phyloP scores from a whole-genome alignment of 805 yeast genomes.

The Teunomyces panamensis region DNA sequence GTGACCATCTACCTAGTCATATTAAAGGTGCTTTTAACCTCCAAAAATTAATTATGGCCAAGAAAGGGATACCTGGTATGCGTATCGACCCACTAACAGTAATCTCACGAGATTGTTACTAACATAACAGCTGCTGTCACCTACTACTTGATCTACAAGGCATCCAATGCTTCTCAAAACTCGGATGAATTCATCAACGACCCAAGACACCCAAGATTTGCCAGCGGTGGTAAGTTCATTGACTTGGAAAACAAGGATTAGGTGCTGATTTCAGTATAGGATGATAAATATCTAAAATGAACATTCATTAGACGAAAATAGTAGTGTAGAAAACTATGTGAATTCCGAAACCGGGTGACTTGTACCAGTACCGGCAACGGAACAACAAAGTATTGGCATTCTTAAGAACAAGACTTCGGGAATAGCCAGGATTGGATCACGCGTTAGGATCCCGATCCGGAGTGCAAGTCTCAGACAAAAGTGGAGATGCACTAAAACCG shows the following conservation, averaged over 20 bases:
- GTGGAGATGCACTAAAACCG: no score
- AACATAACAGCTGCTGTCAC: conserved; percentile 50
- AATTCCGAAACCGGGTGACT: neutral
- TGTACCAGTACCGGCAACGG: neutral
- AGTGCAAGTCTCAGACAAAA: no score
- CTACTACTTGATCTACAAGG: conserved; percentile 68
- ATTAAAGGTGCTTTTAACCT: no score
- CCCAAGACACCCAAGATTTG: conserved; percentile 94
- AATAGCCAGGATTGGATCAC: no score
- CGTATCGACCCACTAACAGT: no score
- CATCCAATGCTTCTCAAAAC: conserved; percentile 64
- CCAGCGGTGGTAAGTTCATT: conserved; percentile 43
- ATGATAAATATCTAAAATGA: conserved; percentile 2
- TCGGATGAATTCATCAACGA: conserved; percentile 84
- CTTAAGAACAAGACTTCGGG: no score
- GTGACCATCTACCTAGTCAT: no score
- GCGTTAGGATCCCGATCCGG: no score
- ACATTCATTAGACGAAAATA: conserved; percentile 1
- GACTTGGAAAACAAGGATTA: conserved; percentile 25
- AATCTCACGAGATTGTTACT: conserved; percentile 13
- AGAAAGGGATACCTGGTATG: no score
- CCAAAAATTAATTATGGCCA: neutral
- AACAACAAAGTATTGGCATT: no score
- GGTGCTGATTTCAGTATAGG: neutral
- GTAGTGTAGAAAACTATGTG: neutral